Evolutionary conservation across 2,329 filamentous ascomycete genomes (phyloP), one percentile per base, ranked within the genome.

Genomic region (Ophioceras dolichostomum): DNA sequence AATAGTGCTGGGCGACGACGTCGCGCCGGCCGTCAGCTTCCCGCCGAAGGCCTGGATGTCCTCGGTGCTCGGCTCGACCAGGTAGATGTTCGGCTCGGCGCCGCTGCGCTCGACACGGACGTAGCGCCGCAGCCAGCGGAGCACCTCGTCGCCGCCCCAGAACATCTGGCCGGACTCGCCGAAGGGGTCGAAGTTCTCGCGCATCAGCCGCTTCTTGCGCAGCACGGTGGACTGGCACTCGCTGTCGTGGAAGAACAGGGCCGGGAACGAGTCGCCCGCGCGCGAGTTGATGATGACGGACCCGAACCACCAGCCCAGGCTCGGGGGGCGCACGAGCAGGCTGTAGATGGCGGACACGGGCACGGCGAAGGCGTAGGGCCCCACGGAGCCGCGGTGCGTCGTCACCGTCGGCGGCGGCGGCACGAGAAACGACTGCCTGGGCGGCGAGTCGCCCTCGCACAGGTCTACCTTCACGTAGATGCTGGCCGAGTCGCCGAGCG

Each of bases 251-350:
- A 98, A 98, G 62, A 98, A 98, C 2, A 98, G 65, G 0, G 91
- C 87, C 0, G 91, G 91, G 47, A 96, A 94, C 54, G 84, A 91
- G 54, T 96, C 88, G 4, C 93, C 93, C 1, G 82, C 78, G 10
- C 83, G 70, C 1, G 84, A 86, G 55, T 98, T 98, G 62, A 98
- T 85, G 40, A 98, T 81, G 20, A 98, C 62, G 44, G 87, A 94
- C 24, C 91, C 91, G 56, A 93, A 95, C 91, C 91, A 98, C 93
- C 91, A 98, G 13, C 91, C 93, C 7, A 94, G 62, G 55, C 86
- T 95, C 5, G 91, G 93, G 4, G 89, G 89, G 2, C 91, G 77
- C 28, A 98, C 79, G 7, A 94, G 69, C 5, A 98, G 68, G 20
- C 85, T 94, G 60, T 93, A 98, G 42, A 98, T 80, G 45, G 89